These are phyloP conservation scores for Cetraspora pellucida DNA, from an alignment of 192 early-diverging fungal genomes.

Conservation along the genomic window DNA sequence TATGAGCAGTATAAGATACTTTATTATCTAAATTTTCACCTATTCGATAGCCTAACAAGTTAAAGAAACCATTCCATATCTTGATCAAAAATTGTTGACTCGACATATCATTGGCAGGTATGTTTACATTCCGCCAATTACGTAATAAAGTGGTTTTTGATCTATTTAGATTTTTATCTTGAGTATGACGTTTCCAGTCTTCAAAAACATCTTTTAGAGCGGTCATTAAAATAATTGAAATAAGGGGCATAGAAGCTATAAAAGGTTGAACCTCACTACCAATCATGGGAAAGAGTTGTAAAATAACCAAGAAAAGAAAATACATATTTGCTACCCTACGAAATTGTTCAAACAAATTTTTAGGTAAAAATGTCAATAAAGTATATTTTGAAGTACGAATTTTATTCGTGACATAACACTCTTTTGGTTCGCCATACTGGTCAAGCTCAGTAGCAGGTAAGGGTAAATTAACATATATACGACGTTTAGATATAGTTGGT, in stretches of 20 bases:
- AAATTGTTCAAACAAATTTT: slow-evolving; percentile 97
- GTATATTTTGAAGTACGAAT: slow-evolving; percentile 93
- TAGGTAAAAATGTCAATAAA: slow-evolving; percentile 85
- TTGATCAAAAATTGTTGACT: slow-evolving; percentile 27
- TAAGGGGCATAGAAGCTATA: slow-evolving; percentile 80
- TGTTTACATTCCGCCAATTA: slow-evolving; percentile 69
- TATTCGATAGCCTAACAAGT: background rate
- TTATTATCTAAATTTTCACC: background rate
- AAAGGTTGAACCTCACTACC: slow-evolving; percentile 66
- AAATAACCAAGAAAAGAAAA: slow-evolving; percentile 85
- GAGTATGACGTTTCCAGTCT: slow-evolving; percentile 84
- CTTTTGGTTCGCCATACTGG: slow-evolving; percentile 35
- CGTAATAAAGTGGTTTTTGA: slow-evolving; percentile 54
- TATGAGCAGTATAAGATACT: slow-evolving; percentile 20
- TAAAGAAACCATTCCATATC: slow-evolving; percentile 25
- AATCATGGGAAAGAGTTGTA: slow-evolving; percentile 67
- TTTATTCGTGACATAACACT: slow-evolving; percentile 64
- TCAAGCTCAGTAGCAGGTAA: slow-evolving; percentile 33
- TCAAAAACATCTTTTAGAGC: slow-evolving; percentile 90
- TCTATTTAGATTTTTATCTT: slow-evolving; percentile 84
- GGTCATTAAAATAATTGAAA: slow-evolving; percentile 77
- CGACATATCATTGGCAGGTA: slow-evolving; percentile 26
- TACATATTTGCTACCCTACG: slow-evolving; percentile 93
- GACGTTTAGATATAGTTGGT: slow-evolving; percentile 39
- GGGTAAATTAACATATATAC: slow-evolving; percentile 45